Evolutionary conservation across 2,329 filamentous ascomycete species (phyloP), one percentile per base, ranked within the genome.

Genomic region (Sclerotinia glacialis): DNA sequence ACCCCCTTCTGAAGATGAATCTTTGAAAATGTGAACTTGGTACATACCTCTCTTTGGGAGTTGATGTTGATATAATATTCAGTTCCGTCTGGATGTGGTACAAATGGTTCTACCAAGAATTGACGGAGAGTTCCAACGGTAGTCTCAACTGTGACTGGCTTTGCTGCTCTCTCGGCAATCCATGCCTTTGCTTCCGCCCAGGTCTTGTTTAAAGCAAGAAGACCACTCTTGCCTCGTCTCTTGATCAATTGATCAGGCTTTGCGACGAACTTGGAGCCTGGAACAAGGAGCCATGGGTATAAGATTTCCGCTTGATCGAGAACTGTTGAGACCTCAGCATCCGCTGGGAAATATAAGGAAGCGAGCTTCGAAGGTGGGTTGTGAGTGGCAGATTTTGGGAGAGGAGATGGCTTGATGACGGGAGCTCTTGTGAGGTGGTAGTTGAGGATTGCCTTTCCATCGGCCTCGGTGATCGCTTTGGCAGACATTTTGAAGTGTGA

Each of bases 41-140:
- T 64, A 88, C 93, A 88, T 89, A 98, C 95, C 89, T 98, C 95
- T 85, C 95, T 91, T 77, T 97, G 93, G 71, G 95, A 98, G 87
- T 97, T 95, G 85, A 99, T 99, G 89, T 97, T 97, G 85, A 99
- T 97, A 83, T 99, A 99, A 85, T 98, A 98, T 83, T 99, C 95
- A 72, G 94, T 97, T 79, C 93, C 90, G 76, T 93, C 86, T 72
- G 93, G 90, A 82, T 99, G 95, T 76, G 94, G 95, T 70, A 98
- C 93, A 78, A 99, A 98, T 63, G 95, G 95, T 87, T 99, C 95
- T 74, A 99, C 93, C 72, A 99, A 85, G 86, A 99, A 99, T 77
- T 96, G 91, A 79, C 93, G 89, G 79, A 99, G 86, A 71, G 91
- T 87, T 79, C 95, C 95, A 71, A 90, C 87, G 74, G 93, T 89